A percentile compares a stretch with the other conserved stretches of the same genome.
These are phyloP conservation scores for Punctularia strigosozonata DNA, from an alignment of 768 basidiomycete genomes.

Conservation along the genomic window DNA sequence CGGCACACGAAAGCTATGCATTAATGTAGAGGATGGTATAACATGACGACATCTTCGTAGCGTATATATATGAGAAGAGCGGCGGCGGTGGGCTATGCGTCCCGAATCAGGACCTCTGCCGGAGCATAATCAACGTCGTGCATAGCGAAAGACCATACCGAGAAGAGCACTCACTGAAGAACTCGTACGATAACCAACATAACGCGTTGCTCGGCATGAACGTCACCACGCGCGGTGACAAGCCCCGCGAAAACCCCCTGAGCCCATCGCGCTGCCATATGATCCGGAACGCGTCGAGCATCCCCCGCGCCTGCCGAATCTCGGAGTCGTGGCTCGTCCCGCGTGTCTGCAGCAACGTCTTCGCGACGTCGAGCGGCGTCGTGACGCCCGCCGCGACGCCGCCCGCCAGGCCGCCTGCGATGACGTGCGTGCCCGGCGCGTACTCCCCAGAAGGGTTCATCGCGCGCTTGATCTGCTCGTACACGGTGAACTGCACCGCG, in stretches of 20 bases:
- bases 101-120: too few relatives aligned
- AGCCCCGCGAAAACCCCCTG: conserved; percentile 76
- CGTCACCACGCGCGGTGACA: conserved; percentile 86
- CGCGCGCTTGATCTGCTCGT: conserved; percentile 81
- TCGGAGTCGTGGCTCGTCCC: conserved; percentile 80
- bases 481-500: conserved; percentile 94
- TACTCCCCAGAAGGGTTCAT: conserved; percentile 82
- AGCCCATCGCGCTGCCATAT: conserved; percentile 82
- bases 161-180: conserved; percentile 74
- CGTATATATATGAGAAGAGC: too few relatives aligned
- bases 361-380: conserved; percentile 94
- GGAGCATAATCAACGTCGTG: too few relatives aligned
- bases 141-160: too few relatives aligned
- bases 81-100: too few relatives aligned
- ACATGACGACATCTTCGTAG: too few relatives aligned
- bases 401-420: conserved; percentile 87
- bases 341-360: conserved; percentile 92
- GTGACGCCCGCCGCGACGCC: conserved; percentile 92
- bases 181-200: conserved; percentile 96
- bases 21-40: too few relatives aligned
- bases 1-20: too few relatives aligned
- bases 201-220: conserved; percentile 96
- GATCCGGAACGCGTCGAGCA: conserved; percentile 79
- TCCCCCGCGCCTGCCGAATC: conserved; percentile 74
- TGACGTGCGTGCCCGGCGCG: conserved; percentile 87